Evolutionary conservation across 441 rosid genomes (phyloP), one percentile per base, ranked within the genome.

Genomic region (Raphanus hybrid): DNA sequence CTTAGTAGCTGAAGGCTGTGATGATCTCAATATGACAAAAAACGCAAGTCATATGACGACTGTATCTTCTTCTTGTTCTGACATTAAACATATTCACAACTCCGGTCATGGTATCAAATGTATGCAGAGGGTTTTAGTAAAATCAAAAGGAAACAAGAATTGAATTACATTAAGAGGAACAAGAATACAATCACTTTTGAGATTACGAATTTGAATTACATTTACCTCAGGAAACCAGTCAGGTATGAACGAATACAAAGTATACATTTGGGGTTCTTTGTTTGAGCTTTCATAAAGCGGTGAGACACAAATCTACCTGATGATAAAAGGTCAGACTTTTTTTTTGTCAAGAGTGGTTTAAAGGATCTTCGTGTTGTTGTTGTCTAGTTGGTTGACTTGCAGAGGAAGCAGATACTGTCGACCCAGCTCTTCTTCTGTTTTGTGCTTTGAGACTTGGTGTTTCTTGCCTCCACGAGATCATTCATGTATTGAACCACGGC

Each of bases 391-490:
- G 69, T 73, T 67, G 99, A 87, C 80, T 82, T 90, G n/a, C 97
- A 90, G 82, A 90, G 90, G 65, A 66, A 80, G 83, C 88, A 93
- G 73, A 92, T 90, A 6, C 87, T 90, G 70, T 84, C 89, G 70
- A 91, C 83, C 94, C 93, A 96, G 74, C 89, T 84, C 88, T 89
- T 96, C 74, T 86, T 92, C 87, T 85, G 92, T 82, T 88, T 96
- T 71, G 54, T 62, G 0, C 81, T 88, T 73, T 81, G 90, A 60
- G 85, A 69, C 76, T 86, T 91, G 29, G 78, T 82, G 62, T 86
- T 84, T 79, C 87, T 88, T 71, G 87, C 88, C 71, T 85, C 93
- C 34, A 85, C 83, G 34, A 91, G 88, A 37, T 93, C 94, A 64
- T 78, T 84, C 95, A 96, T 96, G 86, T 85, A 96, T 62, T 83